Evolutionary conservation across 495 filamentous ascomycete genomes (phyloP).

Genomic region (Glutinoglossum americanum): DNA sequence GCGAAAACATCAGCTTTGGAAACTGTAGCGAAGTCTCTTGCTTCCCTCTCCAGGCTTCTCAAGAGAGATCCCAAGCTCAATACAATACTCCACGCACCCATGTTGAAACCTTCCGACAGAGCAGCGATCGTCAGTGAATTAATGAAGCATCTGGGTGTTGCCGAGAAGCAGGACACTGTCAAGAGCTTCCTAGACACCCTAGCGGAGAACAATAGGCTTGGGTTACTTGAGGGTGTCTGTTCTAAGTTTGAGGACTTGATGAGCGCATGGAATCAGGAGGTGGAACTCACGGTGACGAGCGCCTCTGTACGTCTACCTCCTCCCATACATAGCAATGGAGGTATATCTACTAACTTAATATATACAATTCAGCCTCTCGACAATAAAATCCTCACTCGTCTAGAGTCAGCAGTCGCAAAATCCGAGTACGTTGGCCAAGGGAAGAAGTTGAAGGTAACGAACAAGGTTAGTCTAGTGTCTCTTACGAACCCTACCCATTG

Average conservation of each 20-base stretch:
- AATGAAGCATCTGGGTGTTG: constrained; percentile 46
- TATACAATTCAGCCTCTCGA: constrained; percentile 47
- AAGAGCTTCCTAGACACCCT: constrained; percentile 84
- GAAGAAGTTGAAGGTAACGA: constrained; percentile 92
- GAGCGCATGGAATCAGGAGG: constrained; percentile 72
- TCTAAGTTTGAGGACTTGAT: constrained; percentile 78
- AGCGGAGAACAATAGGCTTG: constrained; percentile 88
- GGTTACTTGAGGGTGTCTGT: constrained; percentile 56
- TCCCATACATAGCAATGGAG: background rate
- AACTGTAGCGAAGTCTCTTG: constrained; percentile 51
- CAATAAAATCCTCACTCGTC: constrained; percentile 55
- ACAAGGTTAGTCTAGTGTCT: constrained; percentile 38
- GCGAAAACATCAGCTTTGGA: constrained; percentile 74
- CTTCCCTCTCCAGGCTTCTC: constrained; percentile 44
- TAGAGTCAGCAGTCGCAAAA: constrained; percentile 77
- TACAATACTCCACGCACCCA: constrained; percentile 56
- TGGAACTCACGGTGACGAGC: constrained; percentile 75
- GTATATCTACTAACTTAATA: background rate
- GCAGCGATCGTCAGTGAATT: constrained; percentile 63
- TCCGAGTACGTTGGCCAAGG: constrained; percentile 71
- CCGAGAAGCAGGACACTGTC: constrained; percentile 56
- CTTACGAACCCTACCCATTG: background rate
- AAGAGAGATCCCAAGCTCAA: constrained; percentile 62
- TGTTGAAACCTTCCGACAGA: constrained; percentile 58
- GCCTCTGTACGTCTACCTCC: constrained; percentile 46